phyloP scores from a whole-genome alignment of 169 alveolate genomes.

The Plasmodium coatneyi region DNA sequence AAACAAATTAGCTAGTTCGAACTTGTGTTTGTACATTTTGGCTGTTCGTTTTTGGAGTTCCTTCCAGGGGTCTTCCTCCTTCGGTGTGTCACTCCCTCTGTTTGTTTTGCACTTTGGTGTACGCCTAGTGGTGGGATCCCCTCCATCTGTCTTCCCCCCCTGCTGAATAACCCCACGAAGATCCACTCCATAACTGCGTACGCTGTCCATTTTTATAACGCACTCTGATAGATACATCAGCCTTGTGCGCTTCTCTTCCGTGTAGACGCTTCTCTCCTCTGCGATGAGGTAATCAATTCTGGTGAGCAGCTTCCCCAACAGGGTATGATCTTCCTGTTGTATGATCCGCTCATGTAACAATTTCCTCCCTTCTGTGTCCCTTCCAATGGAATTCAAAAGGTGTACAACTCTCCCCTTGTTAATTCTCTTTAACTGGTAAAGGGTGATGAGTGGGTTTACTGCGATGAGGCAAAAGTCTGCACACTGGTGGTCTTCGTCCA shows the following conservation, averaged over 20 bases:
- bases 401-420: neutral
- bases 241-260: neutral
- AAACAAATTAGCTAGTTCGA: slow-evolving; percentile 14
- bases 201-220: neutral
- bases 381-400: neutral
- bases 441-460: slow-evolving; percentile 16
- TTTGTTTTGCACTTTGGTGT: neutral
- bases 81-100: neutral
- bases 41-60: neutral
- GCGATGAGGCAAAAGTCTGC: slow-evolving; percentile 38
- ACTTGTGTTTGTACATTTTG: neutral
- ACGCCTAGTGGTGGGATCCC: neutral
- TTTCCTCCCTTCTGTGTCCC: neutral
- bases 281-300: slow-evolving; percentile 1
- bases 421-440: slow-evolving; percentile 7
- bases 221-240: neutral
- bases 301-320: neutral
- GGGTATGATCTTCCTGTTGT: neutral
- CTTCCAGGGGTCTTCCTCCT: neutral
- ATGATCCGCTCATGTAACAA: neutral
- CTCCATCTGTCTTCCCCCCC: neutral
- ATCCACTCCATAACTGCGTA: neutral
- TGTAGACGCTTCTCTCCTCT: slow-evolving; percentile 10
- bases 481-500: neutral
- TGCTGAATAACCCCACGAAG: neutral